Conservation (phyloP, 495 filamentous ascomycete genomes). For the Aspergillus carlsbadensis region DNA sequence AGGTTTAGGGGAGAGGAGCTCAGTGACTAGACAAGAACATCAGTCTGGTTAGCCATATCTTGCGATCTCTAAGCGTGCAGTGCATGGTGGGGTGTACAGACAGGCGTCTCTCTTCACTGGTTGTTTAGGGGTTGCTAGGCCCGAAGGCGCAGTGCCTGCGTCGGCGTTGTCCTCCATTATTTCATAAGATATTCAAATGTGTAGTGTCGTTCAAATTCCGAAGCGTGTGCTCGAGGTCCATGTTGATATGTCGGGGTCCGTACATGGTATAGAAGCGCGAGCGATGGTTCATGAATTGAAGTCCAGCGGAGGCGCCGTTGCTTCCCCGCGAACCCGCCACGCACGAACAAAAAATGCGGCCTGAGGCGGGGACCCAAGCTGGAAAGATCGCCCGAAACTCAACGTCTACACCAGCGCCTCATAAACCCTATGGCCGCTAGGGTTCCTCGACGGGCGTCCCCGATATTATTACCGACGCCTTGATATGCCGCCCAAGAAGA, state of each 20-base stretch:
- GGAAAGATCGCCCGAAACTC: slow-evolving; percentile 17
- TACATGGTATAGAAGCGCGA: not conserved
- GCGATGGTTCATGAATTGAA: too few relatives aligned
- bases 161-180: slow-evolving; percentile 1
- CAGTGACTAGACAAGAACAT: slow-evolving; percentile 50
- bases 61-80: not conserved
- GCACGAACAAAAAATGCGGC: not conserved
- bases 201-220: not conserved
- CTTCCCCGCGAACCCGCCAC: slow-evolving; percentile 2
- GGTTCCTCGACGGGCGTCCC: slow-evolving; percentile 26
- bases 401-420: slow-evolving; percentile 3
- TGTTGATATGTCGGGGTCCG: not conserved
- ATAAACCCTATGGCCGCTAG: not conserved
- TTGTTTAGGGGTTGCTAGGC: slow-evolving; percentile 13
- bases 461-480: not conserved
- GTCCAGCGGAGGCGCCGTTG: not conserved
- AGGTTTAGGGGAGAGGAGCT: slow-evolving; percentile 64
- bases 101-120: slow-evolving; percentile 45
- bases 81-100: slow-evolving; percentile 18
- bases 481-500: slow-evolving; percentile 45
- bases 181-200: not conserved
- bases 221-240: too few relatives aligned
- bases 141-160: not conserved
- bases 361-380: slow-evolving; percentile 38
- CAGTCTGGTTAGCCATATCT: not conserved